phyloP scores from a whole-genome alignment of 495 filamentous ascomycete species.

The Neurospora sp. region DNA sequence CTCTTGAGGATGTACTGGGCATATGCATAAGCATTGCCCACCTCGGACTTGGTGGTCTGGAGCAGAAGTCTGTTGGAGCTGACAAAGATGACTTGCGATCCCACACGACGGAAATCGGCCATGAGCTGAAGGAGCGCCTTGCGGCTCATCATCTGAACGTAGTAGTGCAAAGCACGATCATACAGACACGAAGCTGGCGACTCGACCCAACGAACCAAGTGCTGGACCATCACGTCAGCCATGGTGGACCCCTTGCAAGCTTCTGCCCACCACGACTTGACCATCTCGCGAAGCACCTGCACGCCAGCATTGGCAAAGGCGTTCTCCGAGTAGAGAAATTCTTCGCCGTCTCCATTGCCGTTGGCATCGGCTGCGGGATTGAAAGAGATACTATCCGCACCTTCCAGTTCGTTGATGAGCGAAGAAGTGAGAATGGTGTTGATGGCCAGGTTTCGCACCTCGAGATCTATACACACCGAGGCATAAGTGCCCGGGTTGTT shows the following conservation, averaged over 20 bases:
- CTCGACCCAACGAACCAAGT: slow-evolving; percentile 94
- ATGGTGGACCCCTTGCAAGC: slow-evolving; percentile 83
- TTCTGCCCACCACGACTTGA: slow-evolving; percentile 96
- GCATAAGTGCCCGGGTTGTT: slow-evolving; percentile 90
- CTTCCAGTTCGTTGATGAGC: slow-evolving; percentile 94
- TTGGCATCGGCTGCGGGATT: slow-evolving; percentile 65
- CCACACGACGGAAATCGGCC: slow-evolving; percentile 92
- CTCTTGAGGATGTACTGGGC: slow-evolving; percentile 95
- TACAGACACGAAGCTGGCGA: slow-evolving; percentile 87
- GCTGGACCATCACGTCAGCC: slow-evolving; percentile 97
- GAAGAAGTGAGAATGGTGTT: slow-evolving; percentile 97
- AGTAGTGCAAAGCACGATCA: slow-evolving; percentile 91
- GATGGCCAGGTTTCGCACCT: slow-evolving; percentile 88
- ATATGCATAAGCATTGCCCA: slow-evolving; percentile 95
- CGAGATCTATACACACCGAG: slow-evolving; percentile 92
- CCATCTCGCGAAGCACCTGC: slow-evolving; percentile 89
- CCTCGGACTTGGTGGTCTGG: slow-evolving; percentile 93
- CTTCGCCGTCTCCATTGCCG: slow-evolving; percentile 30
- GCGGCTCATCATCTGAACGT: slow-evolving; percentile 94
- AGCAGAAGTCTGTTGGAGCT: slow-evolving; percentile 80
- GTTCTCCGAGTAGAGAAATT: slow-evolving; percentile 75
- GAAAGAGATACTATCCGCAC: slow-evolving; percentile 67
- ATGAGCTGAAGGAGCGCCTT: slow-evolving; percentile 96
- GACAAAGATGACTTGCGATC: slow-evolving; percentile 87
- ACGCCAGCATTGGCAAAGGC: slow-evolving; percentile 89